Base-by-base conservation (phyloP, 2,329 filamentous ascomycete species). In the Phaeoacremonium minimum region DNA sequence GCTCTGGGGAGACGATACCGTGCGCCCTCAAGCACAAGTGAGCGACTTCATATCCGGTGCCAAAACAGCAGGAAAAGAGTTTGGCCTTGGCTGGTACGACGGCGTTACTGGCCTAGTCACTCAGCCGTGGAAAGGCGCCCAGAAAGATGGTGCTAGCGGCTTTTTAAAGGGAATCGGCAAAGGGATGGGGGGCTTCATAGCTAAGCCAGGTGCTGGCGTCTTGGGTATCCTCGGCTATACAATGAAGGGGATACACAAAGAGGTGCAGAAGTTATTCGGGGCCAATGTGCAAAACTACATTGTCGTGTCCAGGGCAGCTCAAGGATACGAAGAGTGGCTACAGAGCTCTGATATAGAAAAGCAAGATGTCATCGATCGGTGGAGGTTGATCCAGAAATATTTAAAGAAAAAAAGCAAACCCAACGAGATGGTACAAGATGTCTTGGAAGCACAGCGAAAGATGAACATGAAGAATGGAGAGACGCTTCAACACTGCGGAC, bases 141-240 rank as follows among this genome's bases (percentile, higher is more conserved):
- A 63, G 35, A 66, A 63, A 33, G 64, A 64, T 26, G 64, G 66
- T 3, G 56, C 60, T 3, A 47, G 43, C 2, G 88, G 89, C 1
- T 68, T 89, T 12, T 50, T 87, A 16, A 90, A 88, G 55, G 86
- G 86, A 0, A 69, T 94, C 33, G 87, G 83, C 3, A 91, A 87
- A 53, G 89, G 87, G 1, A 75, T 94, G 31, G 87, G 85, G 7
- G 87, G 88, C 2, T 58, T 91, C 6, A 69, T 90, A 2, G 62
- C 88, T 15, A 91, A 93, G 52, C 84, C 87, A 15, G 33, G 33
- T 17, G 33, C 33, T 12, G 33, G 19, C 6, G 4, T 35, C 7
- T 35, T 12, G 18, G 18, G 7, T 28, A 15, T 35, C 11, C 33
- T 22, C 7, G 33, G 19, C n/a, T 28, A 35, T 15, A 17, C 16